A percentile compares a stretch with the other conserved stretches of the same genome.
These are phyloP conservation scores for Penicillium sp. DNA, from an alignment of 2,329 filamentous ascomycete genomes.

Conservation along the genomic window DNA sequence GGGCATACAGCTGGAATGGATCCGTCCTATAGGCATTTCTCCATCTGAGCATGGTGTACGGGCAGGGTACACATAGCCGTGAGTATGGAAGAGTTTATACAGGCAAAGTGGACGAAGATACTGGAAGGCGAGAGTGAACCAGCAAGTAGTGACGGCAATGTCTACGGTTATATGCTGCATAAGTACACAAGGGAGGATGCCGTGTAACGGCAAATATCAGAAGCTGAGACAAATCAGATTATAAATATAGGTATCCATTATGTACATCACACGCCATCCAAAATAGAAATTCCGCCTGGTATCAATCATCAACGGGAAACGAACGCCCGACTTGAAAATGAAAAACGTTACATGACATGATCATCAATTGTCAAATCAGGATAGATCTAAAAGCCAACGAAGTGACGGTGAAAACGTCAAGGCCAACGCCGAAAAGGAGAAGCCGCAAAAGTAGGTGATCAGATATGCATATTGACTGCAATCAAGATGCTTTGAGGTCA, in stretches of 20 bases:
- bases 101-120: too few species aligned
- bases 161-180: background rate
- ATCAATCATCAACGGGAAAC: background rate
- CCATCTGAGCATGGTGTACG: too few species aligned
- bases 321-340: background rate
- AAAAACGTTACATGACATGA: background rate
- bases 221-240: background rate
- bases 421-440: background rate
- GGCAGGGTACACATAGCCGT: too few species aligned
- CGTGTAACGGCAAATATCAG: background rate
- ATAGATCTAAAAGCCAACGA: background rate
- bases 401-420: background rate
- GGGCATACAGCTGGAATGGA: too few species aligned
- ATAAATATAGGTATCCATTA: too few species aligned
- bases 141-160: too few species aligned
- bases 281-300: background rate
- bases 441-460: background rate
- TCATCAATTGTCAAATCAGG: background rate
- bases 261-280: background rate
- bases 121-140: too few species aligned
- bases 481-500: constrained; percentile 5
- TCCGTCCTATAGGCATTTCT: too few species aligned
- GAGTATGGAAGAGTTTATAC: too few species aligned
- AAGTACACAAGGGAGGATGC: background rate
- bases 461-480: background rate